Evolutionary conservation across 257 asterid genomes (phyloP), one percentile per base, ranked within the genome.

Genomic region (Eustoma russellianum): DNA sequence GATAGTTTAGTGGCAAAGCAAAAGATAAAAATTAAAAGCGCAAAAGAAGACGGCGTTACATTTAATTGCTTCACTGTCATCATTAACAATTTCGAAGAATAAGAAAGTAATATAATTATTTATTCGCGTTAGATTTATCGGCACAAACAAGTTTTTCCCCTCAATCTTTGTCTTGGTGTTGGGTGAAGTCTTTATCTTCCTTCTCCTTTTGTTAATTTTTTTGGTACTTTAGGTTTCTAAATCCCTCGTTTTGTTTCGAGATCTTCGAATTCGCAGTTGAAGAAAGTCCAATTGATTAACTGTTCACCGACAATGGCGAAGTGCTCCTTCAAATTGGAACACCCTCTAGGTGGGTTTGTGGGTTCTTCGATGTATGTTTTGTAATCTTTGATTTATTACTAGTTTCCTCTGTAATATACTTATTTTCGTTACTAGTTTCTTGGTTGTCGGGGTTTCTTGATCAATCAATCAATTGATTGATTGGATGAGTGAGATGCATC

Each of bases 241-340:
- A 40, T 17, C 55, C 34, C 30, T 16, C 4, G 15, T 41, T 41
- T 41, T 57, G 69, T 33, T 12, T 57, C 12, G 24, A 18, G 13
- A 38, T 38, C 43, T 38, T 38, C 11, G 14, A 16, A 46, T 17
- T 18, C 30, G 50, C 40, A 17, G 12, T 9, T 6, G 30, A 17
- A 30, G 43, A 15, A 38, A 8, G 9, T 38, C 43, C 13, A 38
- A 38, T 41, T 19, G 11, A 18, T 6, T 13, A 45, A 49, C 48
- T 16, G 45, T 24, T 46, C 34, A 55, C 47, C 51, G 53, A 50
- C 55, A 24, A 72, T 72, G 77, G 74, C 77, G 16, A 72, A 72
- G 55, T 66, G 70, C 59, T 63, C 77, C 64, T 72, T 72, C 70
- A 72, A 72, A 69, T 63, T 72, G 18, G 74, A 72, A 59, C 74